Evolutionary conservation across 192 early-diverging fungal genomes (phyloP).

Genomic region (Coemansia sp.): DNA sequence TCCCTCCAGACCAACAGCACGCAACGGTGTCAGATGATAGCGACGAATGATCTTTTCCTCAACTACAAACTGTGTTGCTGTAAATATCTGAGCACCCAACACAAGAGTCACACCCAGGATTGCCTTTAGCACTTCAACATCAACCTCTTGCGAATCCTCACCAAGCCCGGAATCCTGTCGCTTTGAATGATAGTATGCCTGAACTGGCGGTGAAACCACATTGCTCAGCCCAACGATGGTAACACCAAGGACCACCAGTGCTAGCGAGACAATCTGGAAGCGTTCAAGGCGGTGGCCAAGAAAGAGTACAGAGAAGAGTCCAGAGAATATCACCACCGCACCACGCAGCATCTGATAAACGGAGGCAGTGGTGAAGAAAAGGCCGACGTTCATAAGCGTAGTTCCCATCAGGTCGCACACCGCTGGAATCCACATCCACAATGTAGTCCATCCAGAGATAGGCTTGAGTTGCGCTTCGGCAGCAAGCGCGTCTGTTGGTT

Average conservation of each 20-base stretch:
- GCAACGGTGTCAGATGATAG: slow-evolving; percentile 80
- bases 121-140: slow-evolving; percentile 55
- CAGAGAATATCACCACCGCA: slow-evolving; percentile 94
- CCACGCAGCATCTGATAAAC: slow-evolving; percentile 97
- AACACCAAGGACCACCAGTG: slow-evolving; percentile 83
- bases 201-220: slow-evolving; percentile 54
- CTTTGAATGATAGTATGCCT: neutral
- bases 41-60: slow-evolving; percentile 89
- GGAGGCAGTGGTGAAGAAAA: slow-evolving; percentile 85
- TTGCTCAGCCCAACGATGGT: slow-evolving; percentile 80
- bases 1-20: slow-evolving; percentile 93
- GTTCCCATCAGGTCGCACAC: slow-evolving; percentile 74
- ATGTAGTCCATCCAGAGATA: slow-evolving; percentile 55
- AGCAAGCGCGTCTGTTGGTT: neutral
- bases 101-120: slow-evolving; percentile 81
- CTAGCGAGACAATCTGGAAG: slow-evolving; percentile 83
- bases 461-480: slow-evolving; percentile 28
- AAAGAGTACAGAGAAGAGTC: slow-evolving; percentile 84
- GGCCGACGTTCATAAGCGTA: slow-evolving; percentile 95
- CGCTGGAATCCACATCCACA: slow-evolving; percentile 69
- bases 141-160: slow-evolving; percentile 27
- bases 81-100: slow-evolving; percentile 88
- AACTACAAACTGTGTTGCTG: slow-evolving; percentile 92
- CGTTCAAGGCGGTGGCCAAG: slow-evolving; percentile 71
- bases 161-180: slow-evolving; percentile 2